Evolutionary conservation across 495 filamentous ascomycete genomes (phyloP).

Genomic region (Pyrenopolyporus hunteri): DNA sequence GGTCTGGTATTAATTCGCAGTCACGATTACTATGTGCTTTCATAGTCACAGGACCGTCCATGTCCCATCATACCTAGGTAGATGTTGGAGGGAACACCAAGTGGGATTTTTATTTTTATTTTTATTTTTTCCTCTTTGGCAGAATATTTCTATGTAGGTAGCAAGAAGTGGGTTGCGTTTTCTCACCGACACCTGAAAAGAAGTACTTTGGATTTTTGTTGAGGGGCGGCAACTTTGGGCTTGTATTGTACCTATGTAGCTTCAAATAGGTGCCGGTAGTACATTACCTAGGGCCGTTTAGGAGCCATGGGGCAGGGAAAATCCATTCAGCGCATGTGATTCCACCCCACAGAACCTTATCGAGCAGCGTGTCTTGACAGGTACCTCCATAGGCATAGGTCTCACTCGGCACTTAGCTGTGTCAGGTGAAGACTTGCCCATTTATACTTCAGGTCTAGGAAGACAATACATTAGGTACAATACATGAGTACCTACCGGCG

Average conservation of each 20-base stretch:
- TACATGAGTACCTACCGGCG: too few relatives aligned
- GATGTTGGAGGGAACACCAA: slow-evolving; percentile 7
- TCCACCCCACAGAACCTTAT: slow-evolving; percentile 32
- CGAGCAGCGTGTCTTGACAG: background rate
- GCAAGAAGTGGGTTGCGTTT: background rate
- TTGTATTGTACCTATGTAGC: slow-evolving; percentile 11
- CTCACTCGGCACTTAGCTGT: too few relatives aligned
- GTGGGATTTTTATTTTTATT: too few relatives aligned
- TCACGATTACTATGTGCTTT: slow-evolving; percentile 24
- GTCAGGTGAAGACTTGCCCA: too few relatives aligned
- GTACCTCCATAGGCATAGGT: background rate
- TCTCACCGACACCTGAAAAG: slow-evolving; percentile 35
- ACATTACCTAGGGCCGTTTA: background rate
- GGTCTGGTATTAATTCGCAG: slow-evolving; percentile 4
- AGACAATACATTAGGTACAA: too few relatives aligned
- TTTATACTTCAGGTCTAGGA: too few relatives aligned
- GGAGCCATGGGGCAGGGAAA: background rate
- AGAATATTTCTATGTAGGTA: slow-evolving; percentile 1
- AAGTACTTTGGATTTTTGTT: slow-evolving; percentile 31
- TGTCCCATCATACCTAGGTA: slow-evolving; percentile 21
- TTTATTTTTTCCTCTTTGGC: too few relatives aligned
- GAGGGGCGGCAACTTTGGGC: slow-evolving; percentile 15
- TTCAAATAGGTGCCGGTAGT: background rate
- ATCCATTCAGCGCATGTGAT: slow-evolving; percentile 30
- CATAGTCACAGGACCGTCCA: slow-evolving; percentile 31